Evolutionary conservation across 495 filamentous ascomycete genomes (phyloP).

Genomic region (Xylaria grammica): DNA sequence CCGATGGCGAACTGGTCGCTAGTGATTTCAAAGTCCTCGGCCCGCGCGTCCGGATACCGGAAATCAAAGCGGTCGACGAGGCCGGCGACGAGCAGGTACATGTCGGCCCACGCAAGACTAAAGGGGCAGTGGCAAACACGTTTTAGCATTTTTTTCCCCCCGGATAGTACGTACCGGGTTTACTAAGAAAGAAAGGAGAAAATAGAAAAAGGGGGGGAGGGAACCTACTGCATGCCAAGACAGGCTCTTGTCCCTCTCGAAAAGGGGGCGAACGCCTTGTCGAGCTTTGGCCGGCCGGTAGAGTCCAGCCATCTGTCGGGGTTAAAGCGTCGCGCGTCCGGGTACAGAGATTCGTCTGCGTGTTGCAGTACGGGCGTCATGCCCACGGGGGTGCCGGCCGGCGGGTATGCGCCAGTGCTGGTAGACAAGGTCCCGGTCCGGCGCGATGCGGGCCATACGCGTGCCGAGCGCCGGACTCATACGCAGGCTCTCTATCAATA

Average conservation of each 20-base stretch:
- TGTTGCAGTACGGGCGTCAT: slow-evolving; percentile 43
- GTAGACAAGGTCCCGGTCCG: slow-evolving; percentile 43
- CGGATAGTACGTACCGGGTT: background rate
- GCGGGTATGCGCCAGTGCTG: slow-evolving; percentile 53
- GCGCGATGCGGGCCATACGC: slow-evolving; percentile 43
- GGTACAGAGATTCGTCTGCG: slow-evolving; percentile 33
- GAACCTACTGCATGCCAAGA: slow-evolving; percentile 25
- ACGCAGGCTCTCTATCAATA: slow-evolving; percentile 43
- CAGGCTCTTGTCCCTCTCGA: slow-evolving; percentile 25
- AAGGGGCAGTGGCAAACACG: background rate
- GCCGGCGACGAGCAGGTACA: slow-evolving; percentile 29
- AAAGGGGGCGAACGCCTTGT: slow-evolving; percentile 30
- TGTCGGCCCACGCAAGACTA: slow-evolving; percentile 37
- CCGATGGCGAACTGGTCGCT: slow-evolving; percentile 34
- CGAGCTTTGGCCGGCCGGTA: slow-evolving; percentile 1
- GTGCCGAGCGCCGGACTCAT: slow-evolving; percentile 40
- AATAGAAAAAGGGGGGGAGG: background rate
- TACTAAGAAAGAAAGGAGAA: background rate
- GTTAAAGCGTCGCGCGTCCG: slow-evolving; percentile 40
- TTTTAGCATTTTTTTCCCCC: background rate
- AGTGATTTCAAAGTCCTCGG: slow-evolving; percentile 28
- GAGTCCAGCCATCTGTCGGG: slow-evolving; percentile 48
- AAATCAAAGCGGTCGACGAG: slow-evolving; percentile 32
- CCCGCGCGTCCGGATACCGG: slow-evolving; percentile 17
- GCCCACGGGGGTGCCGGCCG: slow-evolving; percentile 39